phyloP scores from a whole-genome alignment of 345 rosid species.

The Rhodamnia rubescens region DNA sequence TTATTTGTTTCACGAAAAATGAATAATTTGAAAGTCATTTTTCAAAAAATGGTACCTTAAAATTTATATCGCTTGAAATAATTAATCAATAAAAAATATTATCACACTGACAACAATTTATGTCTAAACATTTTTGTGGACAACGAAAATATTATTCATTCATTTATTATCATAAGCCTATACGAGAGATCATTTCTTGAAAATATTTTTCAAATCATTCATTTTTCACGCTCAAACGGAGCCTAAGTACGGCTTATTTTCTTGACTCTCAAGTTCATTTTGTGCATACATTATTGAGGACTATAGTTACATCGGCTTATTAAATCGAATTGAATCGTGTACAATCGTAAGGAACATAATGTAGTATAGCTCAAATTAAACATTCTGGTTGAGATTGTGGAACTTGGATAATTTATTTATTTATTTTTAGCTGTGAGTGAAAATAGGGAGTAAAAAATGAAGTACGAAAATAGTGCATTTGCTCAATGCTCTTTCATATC shows the following conservation, averaged over 20 bases:
- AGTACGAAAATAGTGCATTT: neutral
- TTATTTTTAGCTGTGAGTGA: neutral
- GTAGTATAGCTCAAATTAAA: neutral
- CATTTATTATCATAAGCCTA: too few relatives aligned
- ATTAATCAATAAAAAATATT: too few relatives aligned
- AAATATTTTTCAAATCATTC: too few relatives aligned
- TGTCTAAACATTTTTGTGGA: too few relatives aligned
- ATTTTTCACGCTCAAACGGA: too few relatives aligned
- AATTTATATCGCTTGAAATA: too few relatives aligned
- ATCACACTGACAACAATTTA: too few relatives aligned
- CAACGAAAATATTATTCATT: too few relatives aligned
- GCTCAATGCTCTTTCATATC: neutral
- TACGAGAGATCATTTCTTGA: too few relatives aligned
- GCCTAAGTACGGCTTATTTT: neutral
- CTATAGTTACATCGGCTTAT: neutral
- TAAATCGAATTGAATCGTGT: neutral
- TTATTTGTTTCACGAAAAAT: too few relatives aligned
- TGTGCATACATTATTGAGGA: neutral
- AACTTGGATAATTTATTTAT: neutral
- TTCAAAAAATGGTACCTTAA: too few relatives aligned
- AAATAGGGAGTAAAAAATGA: neutral
- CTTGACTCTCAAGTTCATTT: neutral
- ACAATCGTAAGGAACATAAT: neutral
- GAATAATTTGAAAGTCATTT: too few relatives aligned
- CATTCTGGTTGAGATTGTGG: neutral